Evolutionary conservation across 169 alveolate species (phyloP).

Genomic region (Eimeria acervulina): DNA sequence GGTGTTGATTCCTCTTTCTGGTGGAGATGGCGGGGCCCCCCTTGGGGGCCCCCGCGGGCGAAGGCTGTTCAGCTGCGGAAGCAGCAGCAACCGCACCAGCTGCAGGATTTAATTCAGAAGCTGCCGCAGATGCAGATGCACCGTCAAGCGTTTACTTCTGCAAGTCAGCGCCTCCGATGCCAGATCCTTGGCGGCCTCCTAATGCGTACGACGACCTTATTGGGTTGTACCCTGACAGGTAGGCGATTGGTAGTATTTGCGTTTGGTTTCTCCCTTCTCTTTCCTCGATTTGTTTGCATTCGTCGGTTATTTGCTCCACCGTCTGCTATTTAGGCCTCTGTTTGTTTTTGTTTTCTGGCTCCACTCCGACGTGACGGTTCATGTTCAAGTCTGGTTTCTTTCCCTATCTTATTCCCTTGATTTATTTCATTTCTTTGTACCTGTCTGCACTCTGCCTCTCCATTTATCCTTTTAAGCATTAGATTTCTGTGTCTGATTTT

Average conservation of each 20-base stretch:
- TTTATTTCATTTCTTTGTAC: no score
- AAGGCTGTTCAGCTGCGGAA: neutral
- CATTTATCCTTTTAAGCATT: no score
- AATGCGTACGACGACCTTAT: conserved; percentile 50
- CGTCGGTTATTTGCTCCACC: no score
- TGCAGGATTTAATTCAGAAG: neutral
- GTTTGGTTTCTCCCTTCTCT: neutral
- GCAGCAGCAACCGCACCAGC: neutral
- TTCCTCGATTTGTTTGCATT: no score
- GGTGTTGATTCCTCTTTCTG: neutral
- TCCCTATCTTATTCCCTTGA: no score
- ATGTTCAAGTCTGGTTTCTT: no score
- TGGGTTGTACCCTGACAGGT: conserved; percentile 59
- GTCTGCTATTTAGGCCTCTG: no score
- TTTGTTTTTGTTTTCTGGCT: no score
- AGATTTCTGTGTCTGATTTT: no score
- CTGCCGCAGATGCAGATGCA: neutral
- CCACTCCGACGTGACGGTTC: no score
- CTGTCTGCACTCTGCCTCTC: no score
- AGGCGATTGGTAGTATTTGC: neutral
- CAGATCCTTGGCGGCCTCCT: conserved; percentile 75
- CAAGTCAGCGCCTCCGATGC: conserved; percentile 62
- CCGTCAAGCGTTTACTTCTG: conserved; percentile 15
- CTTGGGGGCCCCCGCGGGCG: conserved; percentile 38
- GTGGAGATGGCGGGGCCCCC: conserved; percentile 59